These are phyloP conservation scores for Penicillium fimorum DNA, from an alignment of 495 filamentous ascomycete species.

Conservation along the genomic window DNA sequence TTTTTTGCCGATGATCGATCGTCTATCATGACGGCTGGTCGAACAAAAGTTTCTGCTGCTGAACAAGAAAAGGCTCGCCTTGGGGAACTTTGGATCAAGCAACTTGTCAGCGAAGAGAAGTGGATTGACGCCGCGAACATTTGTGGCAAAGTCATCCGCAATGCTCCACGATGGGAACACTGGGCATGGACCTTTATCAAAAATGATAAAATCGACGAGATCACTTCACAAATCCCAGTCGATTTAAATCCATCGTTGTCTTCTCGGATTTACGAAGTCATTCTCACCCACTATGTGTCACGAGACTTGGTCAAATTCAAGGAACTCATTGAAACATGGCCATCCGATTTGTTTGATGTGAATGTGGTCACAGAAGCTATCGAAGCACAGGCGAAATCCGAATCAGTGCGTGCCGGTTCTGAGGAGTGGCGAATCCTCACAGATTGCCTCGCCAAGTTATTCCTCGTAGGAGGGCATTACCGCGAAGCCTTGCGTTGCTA, in stretches of 20 bases:
- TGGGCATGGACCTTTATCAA: slow-evolving; percentile 91
- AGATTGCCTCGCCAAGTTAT: slow-evolving; percentile 78
- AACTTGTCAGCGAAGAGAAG: slow-evolving; percentile 66
- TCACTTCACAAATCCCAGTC: slow-evolving; percentile 77
- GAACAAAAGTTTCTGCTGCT: slow-evolving; percentile 54
- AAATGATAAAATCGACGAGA: slow-evolving; percentile 81
- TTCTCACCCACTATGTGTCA: slow-evolving; percentile 81
- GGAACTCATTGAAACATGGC: slow-evolving; percentile 81
- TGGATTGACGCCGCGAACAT: slow-evolving; percentile 77
- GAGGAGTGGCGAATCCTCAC: slow-evolving; percentile 83
- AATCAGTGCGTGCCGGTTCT: slow-evolving; percentile 66
- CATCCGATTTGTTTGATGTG: slow-evolving; percentile 78
- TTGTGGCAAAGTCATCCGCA: slow-evolving; percentile 76
- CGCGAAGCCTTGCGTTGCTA: slow-evolving; percentile 84
- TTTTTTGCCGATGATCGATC: slow-evolving; percentile 75
- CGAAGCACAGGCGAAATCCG: slow-evolving; percentile 67
- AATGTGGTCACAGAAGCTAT: slow-evolving; percentile 66
- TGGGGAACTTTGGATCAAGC: slow-evolving; percentile 88
- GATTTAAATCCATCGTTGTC: slow-evolving; percentile 76
- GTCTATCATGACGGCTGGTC: slow-evolving; percentile 52
- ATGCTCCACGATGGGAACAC: slow-evolving; percentile 84
- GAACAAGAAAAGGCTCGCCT: slow-evolving; percentile 90
- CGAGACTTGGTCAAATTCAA: slow-evolving; percentile 65
- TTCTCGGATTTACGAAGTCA: slow-evolving; percentile 77
- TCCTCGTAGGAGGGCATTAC: slow-evolving; percentile 73